Evolutionary conservation across 2,329 filamentous ascomycete species (phyloP).

Genomic region (Cercospora sp.): DNA sequence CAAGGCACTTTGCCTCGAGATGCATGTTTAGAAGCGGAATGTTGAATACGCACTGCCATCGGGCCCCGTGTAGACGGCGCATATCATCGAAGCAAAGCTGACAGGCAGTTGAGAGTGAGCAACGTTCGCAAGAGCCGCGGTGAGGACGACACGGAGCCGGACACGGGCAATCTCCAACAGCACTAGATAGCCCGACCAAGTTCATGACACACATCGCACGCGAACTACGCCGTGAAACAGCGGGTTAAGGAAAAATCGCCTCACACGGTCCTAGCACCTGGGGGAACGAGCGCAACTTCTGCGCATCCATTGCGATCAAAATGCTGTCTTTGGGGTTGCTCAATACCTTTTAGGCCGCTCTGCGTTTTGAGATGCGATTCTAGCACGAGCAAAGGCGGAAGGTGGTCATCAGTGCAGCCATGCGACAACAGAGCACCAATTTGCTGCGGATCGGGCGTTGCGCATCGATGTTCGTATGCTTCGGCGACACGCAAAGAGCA

Average conservation of each 20-base stretch:
- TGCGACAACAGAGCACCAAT: not conserved
- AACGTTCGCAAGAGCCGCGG: not conserved
- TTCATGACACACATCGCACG: not conserved
- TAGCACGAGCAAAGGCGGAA: not conserved
- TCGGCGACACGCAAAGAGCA: not conserved
- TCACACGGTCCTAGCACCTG: not conserved
- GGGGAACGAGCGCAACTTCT: not conserved
- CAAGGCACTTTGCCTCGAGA: not conserved
- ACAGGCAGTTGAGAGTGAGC: not conserved
- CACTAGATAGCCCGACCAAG: not conserved
- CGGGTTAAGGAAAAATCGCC: not conserved
- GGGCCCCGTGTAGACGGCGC: not conserved
- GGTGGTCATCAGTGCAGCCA: not conserved
- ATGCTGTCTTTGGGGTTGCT: not conserved
- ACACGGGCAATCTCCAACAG: not conserved
- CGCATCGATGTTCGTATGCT: not conserved
- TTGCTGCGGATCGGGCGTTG: not conserved
- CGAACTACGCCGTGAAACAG: not conserved
- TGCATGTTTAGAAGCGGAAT: not conserved
- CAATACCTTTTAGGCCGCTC: not conserved
- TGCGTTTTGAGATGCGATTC: not conserved
- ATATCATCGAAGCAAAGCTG: not conserved
- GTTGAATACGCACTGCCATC: not conserved
- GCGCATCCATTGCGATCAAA: not conserved
- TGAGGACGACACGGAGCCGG: too few relatives aligned